phyloP scores from a whole-genome alignment of 495 filamentous ascomycete species.

The Cercophora samala region DNA sequence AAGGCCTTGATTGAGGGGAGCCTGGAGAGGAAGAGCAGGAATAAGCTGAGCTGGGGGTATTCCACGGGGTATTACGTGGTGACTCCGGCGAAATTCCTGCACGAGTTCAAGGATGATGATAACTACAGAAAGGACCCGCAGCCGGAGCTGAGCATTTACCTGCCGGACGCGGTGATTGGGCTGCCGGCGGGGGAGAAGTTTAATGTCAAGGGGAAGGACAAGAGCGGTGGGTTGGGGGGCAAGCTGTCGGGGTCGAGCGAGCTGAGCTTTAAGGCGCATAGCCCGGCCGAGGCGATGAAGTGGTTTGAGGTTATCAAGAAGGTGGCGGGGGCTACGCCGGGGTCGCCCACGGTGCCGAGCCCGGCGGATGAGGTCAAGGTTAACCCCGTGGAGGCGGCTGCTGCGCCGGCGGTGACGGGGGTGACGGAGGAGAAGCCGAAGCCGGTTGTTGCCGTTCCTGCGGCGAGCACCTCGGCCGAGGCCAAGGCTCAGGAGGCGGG shows the following conservation, averaged over 20 bases:
- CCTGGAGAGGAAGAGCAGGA: conserved; percentile 80
- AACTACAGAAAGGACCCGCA: conserved; percentile 74
- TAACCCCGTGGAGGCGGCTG: conserved; percentile 4
- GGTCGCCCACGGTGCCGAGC: conserved; percentile 21
- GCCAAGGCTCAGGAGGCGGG: conserved; percentile 39
- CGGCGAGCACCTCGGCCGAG: conserved; percentile 1
- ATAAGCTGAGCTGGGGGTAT: conserved; percentile 71
- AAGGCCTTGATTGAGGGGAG: conserved; percentile 80
- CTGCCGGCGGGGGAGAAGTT: conserved; percentile 76
- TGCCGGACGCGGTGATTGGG: conserved; percentile 85
- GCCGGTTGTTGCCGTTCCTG: conserved; percentile 18
- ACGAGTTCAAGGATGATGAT: conserved; percentile 95
- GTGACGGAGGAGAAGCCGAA: conserved; percentile 20
- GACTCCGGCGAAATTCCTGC: conserved; percentile 78
- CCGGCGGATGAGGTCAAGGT: conserved; percentile 7
- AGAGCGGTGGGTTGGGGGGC: conserved; percentile 47
- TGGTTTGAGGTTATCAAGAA: conserved; percentile 72
- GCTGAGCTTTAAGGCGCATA: conserved; percentile 63
- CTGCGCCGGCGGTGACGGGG: conserved; percentile 2
- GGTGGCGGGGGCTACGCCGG: conserved; percentile 40
- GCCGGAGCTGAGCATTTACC: conserved; percentile 84
- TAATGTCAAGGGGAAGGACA: conserved; percentile 91
- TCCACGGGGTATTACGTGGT: conserved; percentile 83
- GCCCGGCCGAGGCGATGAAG: conserved; percentile 67
- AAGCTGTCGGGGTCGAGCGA: conserved; percentile 52